Percentiles rank a stretch among this genome's conserved stretches.
phyloP scores from a whole-genome alignment of 2,329 filamentous ascomycete species.

The Aspergillus sp. region DNA sequence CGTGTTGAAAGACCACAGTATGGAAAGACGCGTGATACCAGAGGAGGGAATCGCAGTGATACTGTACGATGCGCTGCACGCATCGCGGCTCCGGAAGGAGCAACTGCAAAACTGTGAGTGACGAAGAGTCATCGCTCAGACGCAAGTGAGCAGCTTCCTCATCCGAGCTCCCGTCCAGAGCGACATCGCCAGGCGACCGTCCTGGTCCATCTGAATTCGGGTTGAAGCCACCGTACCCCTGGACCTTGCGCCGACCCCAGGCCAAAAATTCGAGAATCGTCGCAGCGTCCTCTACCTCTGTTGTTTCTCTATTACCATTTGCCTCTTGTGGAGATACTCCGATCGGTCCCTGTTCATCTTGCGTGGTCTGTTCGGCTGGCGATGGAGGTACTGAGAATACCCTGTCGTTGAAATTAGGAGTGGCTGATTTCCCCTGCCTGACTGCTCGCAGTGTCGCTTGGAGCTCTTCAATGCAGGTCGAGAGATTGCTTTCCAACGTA shows the following conservation, averaged over 20 bases:
- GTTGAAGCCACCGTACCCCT: conserved; percentile 28
- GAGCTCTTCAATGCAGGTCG: conserved; percentile 32
- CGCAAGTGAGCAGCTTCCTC: neutral
- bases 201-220: conserved; percentile 29
- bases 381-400: neutral
- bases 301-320: neutral
- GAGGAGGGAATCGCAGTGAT: conserved; percentile 44
- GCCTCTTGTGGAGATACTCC: no score
- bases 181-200: conserved; percentile 15
- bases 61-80: conserved; percentile 37
- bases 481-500: conserved; percentile 24
- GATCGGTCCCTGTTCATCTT: no score
- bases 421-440: neutral
- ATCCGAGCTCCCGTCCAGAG: neutral
- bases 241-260: conserved; percentile 55
- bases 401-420: conserved; percentile 1
- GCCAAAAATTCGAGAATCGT: conserved; percentile 55
- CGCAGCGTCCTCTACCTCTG: conserved; percentile 44
- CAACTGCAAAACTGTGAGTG: conserved; percentile 36
- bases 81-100: conserved; percentile 35
- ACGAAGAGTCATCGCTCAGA: conserved; percentile 8
- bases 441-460: conserved; percentile 27
- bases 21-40: conserved; percentile 48
- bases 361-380: neutral
- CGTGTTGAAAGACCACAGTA: conserved; percentile 42